phyloP scores from a whole-genome alignment of 1,284 basidiomycete genomes.

The Neonothopanus nambi region DNA sequence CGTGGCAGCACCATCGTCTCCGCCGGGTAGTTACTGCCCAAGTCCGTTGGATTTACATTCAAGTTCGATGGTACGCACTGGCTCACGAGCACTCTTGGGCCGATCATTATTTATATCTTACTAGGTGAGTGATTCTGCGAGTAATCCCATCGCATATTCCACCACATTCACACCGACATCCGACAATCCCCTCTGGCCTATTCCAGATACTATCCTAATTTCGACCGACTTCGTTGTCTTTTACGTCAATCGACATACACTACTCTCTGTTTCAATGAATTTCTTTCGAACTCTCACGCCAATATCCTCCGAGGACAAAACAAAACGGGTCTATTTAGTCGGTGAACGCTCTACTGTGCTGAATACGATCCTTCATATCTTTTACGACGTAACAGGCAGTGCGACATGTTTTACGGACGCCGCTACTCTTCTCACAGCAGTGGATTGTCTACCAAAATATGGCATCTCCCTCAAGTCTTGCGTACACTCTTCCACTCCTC shows the following conservation, averaged over 20 bases:
- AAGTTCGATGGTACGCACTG: too few species aligned
- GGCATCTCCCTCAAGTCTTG: conserved; percentile 26
- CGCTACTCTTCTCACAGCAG: conserved; percentile 28
- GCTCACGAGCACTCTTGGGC: too few species aligned
- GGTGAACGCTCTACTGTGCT: neutral
- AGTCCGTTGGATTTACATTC: too few species aligned
- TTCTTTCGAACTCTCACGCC: conserved; percentile 3
- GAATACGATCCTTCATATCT: neutral
- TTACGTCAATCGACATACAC: neutral
- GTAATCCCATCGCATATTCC: too few species aligned
- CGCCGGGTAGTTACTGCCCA: too few species aligned
- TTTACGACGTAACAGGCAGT: neutral
- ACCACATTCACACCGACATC: too few species aligned
- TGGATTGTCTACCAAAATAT: conserved; percentile 35
- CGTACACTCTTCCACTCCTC: conserved; percentile 7
- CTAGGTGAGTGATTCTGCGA: too few species aligned
- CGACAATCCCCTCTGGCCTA: neutral
- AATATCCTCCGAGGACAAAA: neutral
- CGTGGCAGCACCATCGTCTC: too few species aligned
- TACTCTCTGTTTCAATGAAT: conserved; percentile 5
- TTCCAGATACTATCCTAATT: neutral
- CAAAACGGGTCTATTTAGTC: neutral
- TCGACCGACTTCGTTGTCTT: conserved; percentile 6
- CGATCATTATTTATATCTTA: too few species aligned
- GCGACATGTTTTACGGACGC: conserved; percentile 12